phyloP scores from a whole-genome alignment of 352 stramenopile species.

The Peronospora belbahrii region DNA sequence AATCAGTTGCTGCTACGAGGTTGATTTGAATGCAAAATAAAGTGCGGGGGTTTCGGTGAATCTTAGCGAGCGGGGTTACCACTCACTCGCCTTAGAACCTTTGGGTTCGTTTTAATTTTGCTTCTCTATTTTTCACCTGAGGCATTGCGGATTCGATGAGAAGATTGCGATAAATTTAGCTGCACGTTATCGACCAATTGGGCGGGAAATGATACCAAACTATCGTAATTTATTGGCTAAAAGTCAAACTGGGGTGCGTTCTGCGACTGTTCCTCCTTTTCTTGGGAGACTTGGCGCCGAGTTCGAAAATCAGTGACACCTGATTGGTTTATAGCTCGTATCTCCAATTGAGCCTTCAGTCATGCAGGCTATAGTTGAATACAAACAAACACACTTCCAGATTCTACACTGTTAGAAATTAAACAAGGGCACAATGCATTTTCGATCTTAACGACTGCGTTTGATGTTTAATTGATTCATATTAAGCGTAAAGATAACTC shows the following conservation, averaged over 20 bases:
- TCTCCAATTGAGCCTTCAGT: not conserved
- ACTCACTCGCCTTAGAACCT: not conserved
- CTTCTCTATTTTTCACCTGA: conserved; percentile 20
- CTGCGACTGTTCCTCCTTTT: conserved; percentile 4
- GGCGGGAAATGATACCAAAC: not conserved
- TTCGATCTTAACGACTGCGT: no score
- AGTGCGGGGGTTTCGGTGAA: conserved; percentile 20
- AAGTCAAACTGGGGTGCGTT: not conserved
- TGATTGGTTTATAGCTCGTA: conserved; percentile 3
- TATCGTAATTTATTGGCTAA: not conserved
- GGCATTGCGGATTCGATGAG: conserved; percentile 12
- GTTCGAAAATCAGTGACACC: conserved; percentile 6
- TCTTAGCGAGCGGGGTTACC: conserved; percentile 23
- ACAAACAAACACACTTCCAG: not conserved
- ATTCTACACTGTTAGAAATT: no score
- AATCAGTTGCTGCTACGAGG: not conserved
- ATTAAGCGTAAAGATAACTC: no score
- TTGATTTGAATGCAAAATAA: conserved; percentile 8
- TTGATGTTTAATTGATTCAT: no score
- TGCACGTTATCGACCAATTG: not conserved
- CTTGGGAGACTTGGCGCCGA: not conserved
- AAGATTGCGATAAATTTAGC: not conserved
- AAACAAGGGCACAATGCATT: no score
- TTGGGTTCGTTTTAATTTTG: conserved; percentile 15
- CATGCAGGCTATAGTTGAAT: not conserved